A percentile compares a stretch with the other conserved stretches of the same genome.
Evolutionary conservation across 257 asterid genomes (phyloP).

Genomic region (Eucommia ulmoides): DNA sequence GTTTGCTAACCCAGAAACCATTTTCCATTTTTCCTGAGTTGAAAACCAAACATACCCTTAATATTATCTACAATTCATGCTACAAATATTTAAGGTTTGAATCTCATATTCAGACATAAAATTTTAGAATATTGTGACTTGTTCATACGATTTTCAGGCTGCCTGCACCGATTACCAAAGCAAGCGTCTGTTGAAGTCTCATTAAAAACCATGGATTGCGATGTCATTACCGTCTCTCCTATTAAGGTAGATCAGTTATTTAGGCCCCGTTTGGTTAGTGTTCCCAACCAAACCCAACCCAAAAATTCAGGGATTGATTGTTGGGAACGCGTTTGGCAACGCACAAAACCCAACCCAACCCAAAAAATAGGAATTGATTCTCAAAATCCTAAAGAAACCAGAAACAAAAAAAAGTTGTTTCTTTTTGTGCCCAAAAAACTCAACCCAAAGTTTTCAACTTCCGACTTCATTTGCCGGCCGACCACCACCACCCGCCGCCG

Average conservation of each 20-base stretch:
- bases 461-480: no score
- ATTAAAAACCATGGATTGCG: slow-evolving; percentile 35
- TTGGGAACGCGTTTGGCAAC: no score
- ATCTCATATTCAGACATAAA: not conserved
- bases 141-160: slow-evolving; percentile 12
- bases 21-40: not conserved
- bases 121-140: not conserved
- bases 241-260: slow-evolving; percentile 35
- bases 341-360: no score
- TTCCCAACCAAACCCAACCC: no score
- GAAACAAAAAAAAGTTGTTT: no score
- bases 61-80: not conserved
- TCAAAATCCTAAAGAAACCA: no score
- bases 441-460: no score
- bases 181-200: slow-evolving; percentile 22
- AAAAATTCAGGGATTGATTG: no score
- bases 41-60: not conserved
- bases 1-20: not conserved
- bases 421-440: no score
- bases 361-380: no score
- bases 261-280: no score
- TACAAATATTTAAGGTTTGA: not conserved
- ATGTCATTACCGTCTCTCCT: slow-evolving; percentile 44
- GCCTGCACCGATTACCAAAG: slow-evolving; percentile 15
- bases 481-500: no score